Base-by-base conservation (phyloP, 1,139 yeast species). In the Yamadazyma atlantica region DNA sequence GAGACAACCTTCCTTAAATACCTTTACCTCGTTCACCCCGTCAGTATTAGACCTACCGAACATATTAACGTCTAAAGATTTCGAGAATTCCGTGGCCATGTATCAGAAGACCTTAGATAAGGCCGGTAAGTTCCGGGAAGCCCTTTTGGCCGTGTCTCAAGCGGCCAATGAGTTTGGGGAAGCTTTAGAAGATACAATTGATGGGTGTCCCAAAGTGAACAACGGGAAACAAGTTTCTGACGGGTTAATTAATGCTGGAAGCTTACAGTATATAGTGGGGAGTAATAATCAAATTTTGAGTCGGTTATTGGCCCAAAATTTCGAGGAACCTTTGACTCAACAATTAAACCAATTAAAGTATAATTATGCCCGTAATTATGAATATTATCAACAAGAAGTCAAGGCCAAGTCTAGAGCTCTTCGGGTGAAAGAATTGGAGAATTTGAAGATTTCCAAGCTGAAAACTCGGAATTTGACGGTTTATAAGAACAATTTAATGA, bases 271-370 rank as follows among this genome's bases (percentile, higher is more conserved):
- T 51, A 69, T 88, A 35, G 75, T 86, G 13, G 82, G 94, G 0
- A 86, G 86, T 55, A 94, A 86, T 52, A 84, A 85, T 47, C 82
- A 82, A 44, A 78, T 88, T 7, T 67, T 88, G 45, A 75, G 88
- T 17, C 67, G 79, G 37, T 64, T 81, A 36, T 58, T 87, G 3
- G 62, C 66, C 16, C 55, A 66, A 9, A 69, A 75, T 30, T 79
- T 86, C 50, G 80, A 75, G 40, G 64, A 58, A n/a, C 87, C 89
- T 0, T 62, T 85, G 31, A 51, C 54, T 11, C 55, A 62, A 14
- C 73, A 72, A 33, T 62, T 78, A 24, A 62, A 57, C 5, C 57
- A 56, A 16, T 74, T 82, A 45, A 61, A 66, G 33, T 43, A 56
- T 23, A 65, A 57, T 43, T 65, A 64, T 39, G 62, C 59, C 34